Conservation (phyloP, 176 grass and related monocot species). For the Musa troglodytarum region DNA sequence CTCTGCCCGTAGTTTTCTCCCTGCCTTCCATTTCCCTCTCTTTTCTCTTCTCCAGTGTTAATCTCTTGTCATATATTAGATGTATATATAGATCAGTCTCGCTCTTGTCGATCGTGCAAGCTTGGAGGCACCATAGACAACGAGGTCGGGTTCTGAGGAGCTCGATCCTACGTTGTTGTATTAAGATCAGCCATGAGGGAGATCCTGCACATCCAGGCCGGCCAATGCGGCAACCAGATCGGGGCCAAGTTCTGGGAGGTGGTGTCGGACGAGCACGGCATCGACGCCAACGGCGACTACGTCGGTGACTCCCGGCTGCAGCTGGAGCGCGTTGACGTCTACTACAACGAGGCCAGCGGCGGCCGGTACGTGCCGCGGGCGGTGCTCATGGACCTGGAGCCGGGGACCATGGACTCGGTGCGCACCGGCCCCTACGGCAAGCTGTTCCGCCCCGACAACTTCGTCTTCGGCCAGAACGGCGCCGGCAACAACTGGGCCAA, state of each 20-base stretch:
- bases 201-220: slow-evolving; percentile 76
- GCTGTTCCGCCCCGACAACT: slow-evolving; percentile 7
- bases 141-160: too few species aligned
- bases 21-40: neutral
- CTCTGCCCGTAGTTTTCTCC: too few species aligned
- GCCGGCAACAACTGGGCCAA: slow-evolving; percentile 11
- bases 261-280: slow-evolving; percentile 76
- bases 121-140: too few species aligned
- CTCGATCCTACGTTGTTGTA: too few species aligned
- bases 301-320: slow-evolving; percentile 46
- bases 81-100: too few species aligned
- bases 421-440: slow-evolving; percentile 4
- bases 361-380: slow-evolving; percentile 67
- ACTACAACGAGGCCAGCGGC: slow-evolving; percentile 74
- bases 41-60: neutral
- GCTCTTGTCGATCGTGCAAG: too few species aligned
- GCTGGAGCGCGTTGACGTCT: slow-evolving; percentile 80
- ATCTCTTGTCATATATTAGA: too few species aligned
- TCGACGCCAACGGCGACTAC: slow-evolving; percentile 55
- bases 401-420: slow-evolving; percentile 24
- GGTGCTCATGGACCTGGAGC: slow-evolving; percentile 81
- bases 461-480: slow-evolving; percentile 6
- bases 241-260: slow-evolving; percentile 91
- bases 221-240: slow-evolving; percentile 83
- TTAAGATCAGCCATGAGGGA: slow-evolving; percentile 48